phyloP scores from a whole-genome alignment of 1,139 yeast genomes.

The Magnusiomyces tetraspermus region DNA sequence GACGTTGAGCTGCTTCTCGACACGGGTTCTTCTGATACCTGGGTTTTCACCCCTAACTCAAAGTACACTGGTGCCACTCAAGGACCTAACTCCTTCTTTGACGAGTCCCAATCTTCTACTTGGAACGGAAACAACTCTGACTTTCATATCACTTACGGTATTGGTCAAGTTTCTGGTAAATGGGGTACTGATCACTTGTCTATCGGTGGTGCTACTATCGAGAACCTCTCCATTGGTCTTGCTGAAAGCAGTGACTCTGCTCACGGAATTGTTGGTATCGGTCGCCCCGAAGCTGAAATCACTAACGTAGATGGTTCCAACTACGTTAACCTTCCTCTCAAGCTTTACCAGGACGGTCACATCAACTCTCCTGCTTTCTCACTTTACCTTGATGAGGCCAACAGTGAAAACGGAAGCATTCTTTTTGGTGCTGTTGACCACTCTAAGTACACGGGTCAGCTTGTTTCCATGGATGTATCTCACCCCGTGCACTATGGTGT shows the following conservation, averaged over 20 bases:
- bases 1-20: slow-evolving; percentile 35
- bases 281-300: slow-evolving; percentile 11
- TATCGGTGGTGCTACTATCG: slow-evolving; percentile 38
- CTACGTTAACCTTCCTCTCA: slow-evolving; percentile 36
- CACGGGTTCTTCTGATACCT: slow-evolving; percentile 41
- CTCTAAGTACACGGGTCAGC: slow-evolving; percentile 38
- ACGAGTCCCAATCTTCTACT: slow-evolving; percentile 20
- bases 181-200: slow-evolving; percentile 50
- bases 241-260: slow-evolving; percentile 9
- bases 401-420: slow-evolving; percentile 33
- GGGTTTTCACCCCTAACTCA: slow-evolving; percentile 38
- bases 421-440: slow-evolving; percentile 45
- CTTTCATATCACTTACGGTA: slow-evolving; percentile 23
- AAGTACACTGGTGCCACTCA: slow-evolving; percentile 22
- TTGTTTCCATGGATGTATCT: slow-evolving; percentile 23
- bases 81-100: slow-evolving; percentile 15
- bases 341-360: slow-evolving; percentile 37
- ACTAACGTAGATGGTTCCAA: slow-evolving; percentile 1
- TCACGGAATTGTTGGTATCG: slow-evolving; percentile 14
- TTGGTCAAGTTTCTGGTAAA: slow-evolving; percentile 43
- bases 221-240: slow-evolving; percentile 38
- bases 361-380: slow-evolving; percentile 40
- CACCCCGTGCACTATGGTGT: slow-evolving; percentile 43
- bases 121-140: slow-evolving; percentile 17
- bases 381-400: slow-evolving; percentile 22